These are phyloP conservation scores for Globisporangium lucens DNA, from an alignment of 352 stramenopile genomes.

Conservation along the genomic window DNA sequence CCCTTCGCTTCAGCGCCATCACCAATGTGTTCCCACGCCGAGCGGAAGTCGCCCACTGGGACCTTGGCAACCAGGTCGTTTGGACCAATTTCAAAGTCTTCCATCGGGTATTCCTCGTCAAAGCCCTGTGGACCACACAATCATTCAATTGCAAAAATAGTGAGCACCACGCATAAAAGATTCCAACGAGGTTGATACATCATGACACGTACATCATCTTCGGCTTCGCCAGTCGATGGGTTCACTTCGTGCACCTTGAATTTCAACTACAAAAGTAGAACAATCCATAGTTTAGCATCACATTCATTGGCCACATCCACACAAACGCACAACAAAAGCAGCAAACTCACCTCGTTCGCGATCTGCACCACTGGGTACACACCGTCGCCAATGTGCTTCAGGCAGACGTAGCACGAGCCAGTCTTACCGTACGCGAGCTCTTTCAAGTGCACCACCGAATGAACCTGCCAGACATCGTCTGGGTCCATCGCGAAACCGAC, in stretches of 20 bases:
- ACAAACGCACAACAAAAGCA: neutral
- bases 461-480: conserved; percentile 91
- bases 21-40: conserved; percentile 94
- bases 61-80: conserved; percentile 98
- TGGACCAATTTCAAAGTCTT: conserved; percentile 94
- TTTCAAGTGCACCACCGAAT: conserved; percentile 85
- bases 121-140: conserved; percentile 67
- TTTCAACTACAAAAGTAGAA: conserved; percentile 62
- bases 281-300: neutral
- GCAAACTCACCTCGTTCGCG: conserved; percentile 79
- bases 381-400: conserved; percentile 81
- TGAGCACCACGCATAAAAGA: neutral
- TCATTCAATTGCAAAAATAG: conserved; percentile 11
- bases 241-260: conserved; percentile 96
- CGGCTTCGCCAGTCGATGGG: conserved; percentile 89
- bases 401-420: conserved; percentile 91
- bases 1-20: conserved; percentile 95
- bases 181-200: neutral
- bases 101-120: conserved; percentile 98
- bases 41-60: conserved; percentile 94
- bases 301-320: neutral
- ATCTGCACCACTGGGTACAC: conserved; percentile 88
- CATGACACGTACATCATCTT: conserved; percentile 50
- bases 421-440: conserved; percentile 93
- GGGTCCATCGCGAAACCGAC: conserved; percentile 90